phyloP scores from a whole-genome alignment of 768 basidiomycete species.

The Suillus cothurnatus region DNA sequence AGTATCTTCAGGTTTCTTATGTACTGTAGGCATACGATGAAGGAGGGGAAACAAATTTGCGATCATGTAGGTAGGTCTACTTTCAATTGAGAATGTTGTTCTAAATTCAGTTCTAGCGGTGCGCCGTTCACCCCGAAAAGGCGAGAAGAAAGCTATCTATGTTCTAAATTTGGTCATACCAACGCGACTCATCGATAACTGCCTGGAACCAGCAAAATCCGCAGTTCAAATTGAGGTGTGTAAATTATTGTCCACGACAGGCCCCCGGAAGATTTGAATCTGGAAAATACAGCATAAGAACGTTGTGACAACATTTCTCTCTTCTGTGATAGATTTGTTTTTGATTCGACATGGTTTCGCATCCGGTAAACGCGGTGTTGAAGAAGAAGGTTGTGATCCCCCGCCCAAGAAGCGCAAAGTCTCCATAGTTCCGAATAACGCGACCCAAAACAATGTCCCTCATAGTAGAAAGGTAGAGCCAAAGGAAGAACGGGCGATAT shows the following conservation, averaged over 20 bases:
- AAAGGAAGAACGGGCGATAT: constrained; percentile 12
- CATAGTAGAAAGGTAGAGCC: constrained; percentile 10
- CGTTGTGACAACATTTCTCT: constrained; percentile 56
- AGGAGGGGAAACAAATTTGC: constrained; percentile 47
- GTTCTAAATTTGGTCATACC: constrained; percentile 77
- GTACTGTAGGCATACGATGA: constrained; percentile 66
- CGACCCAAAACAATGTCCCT: constrained; percentile 1
- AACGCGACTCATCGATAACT: constrained; percentile 69
- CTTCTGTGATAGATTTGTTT: constrained; percentile 60
- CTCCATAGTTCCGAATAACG: constrained; percentile 11
- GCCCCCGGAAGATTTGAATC: constrained; percentile 9
- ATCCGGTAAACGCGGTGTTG: constrained; percentile 21
- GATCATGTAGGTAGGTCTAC: constrained; percentile 18
- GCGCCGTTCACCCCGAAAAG: constrained; percentile 77
- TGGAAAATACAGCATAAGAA: constrained; percentile 52
- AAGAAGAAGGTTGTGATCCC: constrained; percentile 20
- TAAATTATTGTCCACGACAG: constrained; percentile 15
- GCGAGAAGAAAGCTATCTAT: constrained; percentile 80
- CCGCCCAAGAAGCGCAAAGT: constrained; percentile 57
- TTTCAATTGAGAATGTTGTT: constrained; percentile 17
- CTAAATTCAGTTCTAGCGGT: constrained; percentile 38
- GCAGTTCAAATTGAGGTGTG: constrained; percentile 68
- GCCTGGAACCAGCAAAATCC: constrained; percentile 77
- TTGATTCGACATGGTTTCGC: constrained; percentile 65
- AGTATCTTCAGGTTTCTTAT: constrained; percentile 11